phyloP scores from a whole-genome alignment of 805 yeast genomes.

The Clavispora phyllophila region DNA sequence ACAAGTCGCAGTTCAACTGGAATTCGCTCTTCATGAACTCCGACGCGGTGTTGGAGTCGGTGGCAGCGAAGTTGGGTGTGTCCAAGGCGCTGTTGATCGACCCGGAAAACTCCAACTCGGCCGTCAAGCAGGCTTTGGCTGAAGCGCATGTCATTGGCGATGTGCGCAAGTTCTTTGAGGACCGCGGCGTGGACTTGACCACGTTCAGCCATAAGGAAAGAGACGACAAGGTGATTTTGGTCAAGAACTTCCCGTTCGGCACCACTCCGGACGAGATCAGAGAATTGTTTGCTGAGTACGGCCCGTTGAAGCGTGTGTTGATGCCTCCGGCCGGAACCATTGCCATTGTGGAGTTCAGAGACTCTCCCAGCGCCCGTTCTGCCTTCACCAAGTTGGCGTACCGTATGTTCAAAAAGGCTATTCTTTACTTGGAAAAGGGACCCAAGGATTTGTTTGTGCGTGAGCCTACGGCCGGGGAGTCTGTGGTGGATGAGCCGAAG shows the following conservation, averaged over 20 bases:
- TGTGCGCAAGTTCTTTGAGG: conserved; percentile 82
- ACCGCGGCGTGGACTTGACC: conserved; percentile 77
- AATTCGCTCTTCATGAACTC: conserved; percentile 85
- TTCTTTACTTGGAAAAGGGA: conserved; percentile 89
- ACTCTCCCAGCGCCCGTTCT: conserved; percentile 75
- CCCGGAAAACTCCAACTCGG: conserved; percentile 80
- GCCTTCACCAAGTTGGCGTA: conserved; percentile 87
- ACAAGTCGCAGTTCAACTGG: conserved; percentile 89
- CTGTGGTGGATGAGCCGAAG: conserved; percentile 14
- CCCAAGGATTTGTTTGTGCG: conserved; percentile 74
- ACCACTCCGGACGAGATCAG: conserved; percentile 77
- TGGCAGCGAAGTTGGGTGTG: conserved; percentile 79
- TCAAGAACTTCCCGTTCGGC: conserved; percentile 88
- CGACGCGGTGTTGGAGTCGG: conserved; percentile 89
- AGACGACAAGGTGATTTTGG: conserved; percentile 75
- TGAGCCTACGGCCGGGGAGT: conserved; percentile 42
- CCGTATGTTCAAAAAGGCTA: conserved; percentile 81
- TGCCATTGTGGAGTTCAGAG: conserved; percentile 87
- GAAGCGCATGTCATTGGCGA: conserved; percentile 94
- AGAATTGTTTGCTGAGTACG: conserved; percentile 75
- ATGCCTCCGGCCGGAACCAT: conserved; percentile 98
- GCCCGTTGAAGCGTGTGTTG: conserved; percentile 70
- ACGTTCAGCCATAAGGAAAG: conserved; percentile 62
- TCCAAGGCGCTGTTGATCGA: conserved; percentile 79
- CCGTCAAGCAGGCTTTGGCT: conserved; percentile 95